These are phyloP conservation scores for Botrytis fabae DNA, from an alignment of 2,329 filamentous ascomycete genomes.

Conservation along the genomic window DNA sequence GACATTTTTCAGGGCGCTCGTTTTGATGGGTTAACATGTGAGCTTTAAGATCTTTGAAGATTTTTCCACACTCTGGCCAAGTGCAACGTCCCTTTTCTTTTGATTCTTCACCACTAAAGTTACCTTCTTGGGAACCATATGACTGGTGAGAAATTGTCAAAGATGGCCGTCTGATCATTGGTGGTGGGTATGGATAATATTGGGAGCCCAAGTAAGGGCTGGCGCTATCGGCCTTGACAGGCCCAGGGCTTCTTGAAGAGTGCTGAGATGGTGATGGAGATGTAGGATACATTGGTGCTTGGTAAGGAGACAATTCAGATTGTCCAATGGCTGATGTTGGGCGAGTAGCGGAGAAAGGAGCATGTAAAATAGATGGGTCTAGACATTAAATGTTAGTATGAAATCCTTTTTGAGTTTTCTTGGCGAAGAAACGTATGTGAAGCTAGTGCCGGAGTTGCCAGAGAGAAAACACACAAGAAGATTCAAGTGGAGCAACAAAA, in stretches of 20 bases:
- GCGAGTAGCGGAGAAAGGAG: constrained; percentile 33
- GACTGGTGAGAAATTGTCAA: constrained; percentile 35
- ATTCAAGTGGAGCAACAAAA: constrained; percentile 53
- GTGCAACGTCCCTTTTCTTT: constrained; percentile 49
- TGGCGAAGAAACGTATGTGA: constrained; percentile 3
- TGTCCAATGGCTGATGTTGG: constrained; percentile 33
- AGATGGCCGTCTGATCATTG: constrained; percentile 32
- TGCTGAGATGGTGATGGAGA: constrained; percentile 40
- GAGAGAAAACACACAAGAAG: constrained; percentile 54
- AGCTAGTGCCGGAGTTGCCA: constrained; percentile 37
- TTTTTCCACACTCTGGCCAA: constrained; percentile 57
- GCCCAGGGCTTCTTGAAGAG: constrained; percentile 36
- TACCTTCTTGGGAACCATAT: constrained; percentile 37
- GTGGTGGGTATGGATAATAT: constrained; percentile 39
- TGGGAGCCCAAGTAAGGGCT: constrained; percentile 38
- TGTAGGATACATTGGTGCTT: constrained; percentile 37
- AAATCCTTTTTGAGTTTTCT: constrained; percentile 16
- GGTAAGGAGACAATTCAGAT: constrained; percentile 35
- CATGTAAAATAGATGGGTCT: constrained; percentile 41
- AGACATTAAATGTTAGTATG: constrained; percentile 33
- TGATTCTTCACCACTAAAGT: constrained; percentile 39
- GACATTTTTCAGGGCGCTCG: constrained; percentile 93
- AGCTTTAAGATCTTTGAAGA: constrained; percentile 69
- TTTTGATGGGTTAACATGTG: constrained; percentile 97
- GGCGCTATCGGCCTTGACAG: constrained; percentile 37